Percentiles rank a stretch among this genome's conserved stretches.
Conservation (phyloP, 2,329 filamentous ascomycete species). For the Cordyceps tenuipes region DNA sequence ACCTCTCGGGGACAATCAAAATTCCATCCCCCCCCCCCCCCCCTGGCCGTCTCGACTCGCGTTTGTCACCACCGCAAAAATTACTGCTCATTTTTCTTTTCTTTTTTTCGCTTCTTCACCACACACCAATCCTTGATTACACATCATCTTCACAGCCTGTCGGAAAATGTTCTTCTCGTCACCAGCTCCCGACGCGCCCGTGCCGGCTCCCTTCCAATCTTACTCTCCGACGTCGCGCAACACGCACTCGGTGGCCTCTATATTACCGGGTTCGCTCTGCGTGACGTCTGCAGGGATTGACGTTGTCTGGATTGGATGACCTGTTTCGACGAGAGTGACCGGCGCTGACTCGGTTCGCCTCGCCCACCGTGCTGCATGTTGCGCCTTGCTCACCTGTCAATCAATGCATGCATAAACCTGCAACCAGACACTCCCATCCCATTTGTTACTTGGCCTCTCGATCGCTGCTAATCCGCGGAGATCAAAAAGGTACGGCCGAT, state of each 20-base stretch:
- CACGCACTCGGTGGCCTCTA: background rate
- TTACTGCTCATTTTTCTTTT: no score
- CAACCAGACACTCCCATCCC: background rate
- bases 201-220: slow-evolving; percentile 1
- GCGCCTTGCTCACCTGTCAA: background rate
- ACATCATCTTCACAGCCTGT: background rate
- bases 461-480: background rate
- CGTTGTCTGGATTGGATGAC: background rate
- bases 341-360: background rate
- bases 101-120: no score
- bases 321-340: background rate
- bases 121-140: background rate
- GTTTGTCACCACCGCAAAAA: no score
- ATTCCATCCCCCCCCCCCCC: no score
- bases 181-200: background rate
- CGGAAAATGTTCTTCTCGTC: background rate
- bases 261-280: background rate
- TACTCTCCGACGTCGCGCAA: slow-evolving; percentile 4
- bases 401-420: background rate
- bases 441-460: background rate
- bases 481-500: background rate
- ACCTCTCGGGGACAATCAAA: no score
- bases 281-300: background rate
- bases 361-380: background rate
- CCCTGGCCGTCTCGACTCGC: no score